Percentiles rank a stretch among this genome's conserved stretches.
Evolutionary conservation across 2,329 filamentous ascomycete genomes (phyloP).

Genomic region (Trichoderma harzianum): DNA sequence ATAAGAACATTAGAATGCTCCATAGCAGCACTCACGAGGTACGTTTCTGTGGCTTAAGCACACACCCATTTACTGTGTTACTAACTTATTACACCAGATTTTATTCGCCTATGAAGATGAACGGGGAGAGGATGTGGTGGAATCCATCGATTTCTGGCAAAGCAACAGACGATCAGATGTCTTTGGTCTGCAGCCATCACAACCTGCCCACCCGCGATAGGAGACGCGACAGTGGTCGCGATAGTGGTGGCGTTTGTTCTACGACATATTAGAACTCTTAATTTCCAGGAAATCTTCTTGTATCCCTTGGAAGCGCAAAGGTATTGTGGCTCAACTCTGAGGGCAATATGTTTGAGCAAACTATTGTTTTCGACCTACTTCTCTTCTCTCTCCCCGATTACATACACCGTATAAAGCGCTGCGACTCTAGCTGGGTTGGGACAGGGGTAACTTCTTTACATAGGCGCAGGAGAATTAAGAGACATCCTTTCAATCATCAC

Average conservation of each 20-base stretch:
- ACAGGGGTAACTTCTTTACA: slow-evolving; percentile 11
- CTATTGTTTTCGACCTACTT: slow-evolving; percentile 4
- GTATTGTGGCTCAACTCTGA: slow-evolving; percentile 21
- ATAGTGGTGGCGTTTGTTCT: slow-evolving; percentile 16
- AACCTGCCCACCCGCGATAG: slow-evolving; percentile 18
- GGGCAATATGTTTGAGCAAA: slow-evolving; percentile 23
- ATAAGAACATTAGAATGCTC: slow-evolving; percentile 95
- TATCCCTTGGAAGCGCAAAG: slow-evolving; percentile 25
- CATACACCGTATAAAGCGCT: slow-evolving; percentile 12
- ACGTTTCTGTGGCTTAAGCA: slow-evolving; percentile 33
- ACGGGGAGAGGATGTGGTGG: slow-evolving; percentile 85
- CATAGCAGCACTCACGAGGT: slow-evolving; percentile 97
- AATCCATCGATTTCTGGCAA: slow-evolving; percentile 96
- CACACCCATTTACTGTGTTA: background rate
- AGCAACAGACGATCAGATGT: slow-evolving; percentile 52
- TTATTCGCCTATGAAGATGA: slow-evolving; percentile 98
- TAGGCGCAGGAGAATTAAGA: slow-evolving; percentile 17
- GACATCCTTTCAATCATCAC: background rate
- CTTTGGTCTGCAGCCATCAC: slow-evolving; percentile 21
- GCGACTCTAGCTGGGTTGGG: background rate
- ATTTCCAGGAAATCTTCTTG: slow-evolving; percentile 28
- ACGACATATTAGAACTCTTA: background rate
- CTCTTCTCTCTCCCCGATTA: slow-evolving; percentile 19
- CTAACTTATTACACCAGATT: slow-evolving; percentile 59
- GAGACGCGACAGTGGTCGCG: background rate